phyloP scores from a whole-genome alignment of 2,329 filamentous ascomycete species.

The Diaporthe aspalathi region DNA sequence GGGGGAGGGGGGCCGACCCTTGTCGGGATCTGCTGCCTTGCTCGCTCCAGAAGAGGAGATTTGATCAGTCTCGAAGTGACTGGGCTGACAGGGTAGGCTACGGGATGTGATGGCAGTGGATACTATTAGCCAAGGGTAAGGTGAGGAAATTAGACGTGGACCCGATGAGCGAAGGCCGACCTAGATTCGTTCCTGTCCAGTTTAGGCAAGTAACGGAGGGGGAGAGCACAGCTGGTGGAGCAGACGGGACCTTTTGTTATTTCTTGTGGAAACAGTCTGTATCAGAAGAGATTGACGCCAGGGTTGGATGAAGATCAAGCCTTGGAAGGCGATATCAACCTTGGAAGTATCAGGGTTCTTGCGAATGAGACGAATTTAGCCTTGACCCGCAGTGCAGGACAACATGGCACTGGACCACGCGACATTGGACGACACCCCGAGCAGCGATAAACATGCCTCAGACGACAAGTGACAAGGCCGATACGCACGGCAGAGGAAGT shows the following conservation, averaged over 20 bases:
- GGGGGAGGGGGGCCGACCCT: conserved; percentile 34
- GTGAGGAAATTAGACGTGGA: conserved; percentile 48
- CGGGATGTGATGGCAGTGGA: conserved; percentile 35
- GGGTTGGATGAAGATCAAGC: conserved; percentile 49
- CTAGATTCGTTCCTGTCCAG: conserved; percentile 48
- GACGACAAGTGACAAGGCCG: conserved; percentile 20
- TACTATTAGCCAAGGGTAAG: conserved; percentile 39
- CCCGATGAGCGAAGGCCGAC: conserved; percentile 39
- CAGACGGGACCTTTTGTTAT: conserved; percentile 54
- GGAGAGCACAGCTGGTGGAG: conserved; percentile 58
- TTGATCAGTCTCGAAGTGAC: conserved; percentile 32
- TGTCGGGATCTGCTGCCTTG: conserved; percentile 34
- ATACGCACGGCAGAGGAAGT: conserved; percentile 20
- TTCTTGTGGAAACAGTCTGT: conserved; percentile 58
- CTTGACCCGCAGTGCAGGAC: conserved; percentile 35
- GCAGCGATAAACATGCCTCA: conserved; percentile 7
- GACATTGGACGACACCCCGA: conserved; percentile 24
- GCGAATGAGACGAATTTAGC: conserved; percentile 35
- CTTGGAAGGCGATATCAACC: conserved; percentile 39
- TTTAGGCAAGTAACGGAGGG: conserved; percentile 56
- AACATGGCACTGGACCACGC: conserved; percentile 29
- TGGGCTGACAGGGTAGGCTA: conserved; percentile 26
- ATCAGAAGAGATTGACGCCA: conserved; percentile 57
- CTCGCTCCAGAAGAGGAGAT: conserved; percentile 34
- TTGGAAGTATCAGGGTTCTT: conserved; percentile 35